phyloP scores from a whole-genome alignment of 768 basidiomycete genomes.

The Suillus subluteus region DNA sequence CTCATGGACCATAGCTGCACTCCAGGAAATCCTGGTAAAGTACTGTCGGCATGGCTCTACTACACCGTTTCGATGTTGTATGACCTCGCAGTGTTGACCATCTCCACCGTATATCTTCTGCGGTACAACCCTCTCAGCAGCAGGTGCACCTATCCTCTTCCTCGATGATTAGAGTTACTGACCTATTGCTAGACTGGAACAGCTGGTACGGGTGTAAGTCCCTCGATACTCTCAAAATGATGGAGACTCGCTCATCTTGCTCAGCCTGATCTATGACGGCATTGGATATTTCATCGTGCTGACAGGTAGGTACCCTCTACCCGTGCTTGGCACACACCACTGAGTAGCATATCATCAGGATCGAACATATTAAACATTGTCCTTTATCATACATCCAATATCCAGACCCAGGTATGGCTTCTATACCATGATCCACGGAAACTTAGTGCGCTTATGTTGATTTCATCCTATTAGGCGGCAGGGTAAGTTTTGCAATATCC shows the following conservation, averaged over 20 bases:
- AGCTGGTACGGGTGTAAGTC: slow-evolving; percentile 34
- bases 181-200: slow-evolving; percentile 23
- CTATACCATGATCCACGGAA: slow-evolving; percentile 29
- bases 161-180: neutral
- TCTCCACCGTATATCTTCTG: slow-evolving; percentile 56
- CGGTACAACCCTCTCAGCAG: slow-evolving; percentile 41
- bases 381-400: slow-evolving; percentile 45
- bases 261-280: slow-evolving; percentile 71
- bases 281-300: slow-evolving; percentile 64
- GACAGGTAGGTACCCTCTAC: slow-evolving; percentile 43
- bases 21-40: slow-evolving; percentile 34
- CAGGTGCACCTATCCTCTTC: slow-evolving; percentile 23
- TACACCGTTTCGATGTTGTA: slow-evolving; percentile 62
- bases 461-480: slow-evolving; percentile 44
- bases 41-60: slow-evolving; percentile 56
- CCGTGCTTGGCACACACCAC: slow-evolving; percentile 18
- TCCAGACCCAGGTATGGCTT: slow-evolving; percentile 45
- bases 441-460: slow-evolving; percentile 13
- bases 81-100: slow-evolving; percentile 52
- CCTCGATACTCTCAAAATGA: slow-evolving; percentile 2
- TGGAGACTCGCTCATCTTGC: slow-evolving; percentile 11
- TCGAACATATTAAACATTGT: slow-evolving; percentile 56
- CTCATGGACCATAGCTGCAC: slow-evolving; percentile 46
- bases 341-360: slow-evolving; percentile 39
- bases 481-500: slow-evolving; percentile 41